Conservation (phyloP, 2,329 filamentous ascomycete genomes). For the Chaetomium sp. region DNA sequence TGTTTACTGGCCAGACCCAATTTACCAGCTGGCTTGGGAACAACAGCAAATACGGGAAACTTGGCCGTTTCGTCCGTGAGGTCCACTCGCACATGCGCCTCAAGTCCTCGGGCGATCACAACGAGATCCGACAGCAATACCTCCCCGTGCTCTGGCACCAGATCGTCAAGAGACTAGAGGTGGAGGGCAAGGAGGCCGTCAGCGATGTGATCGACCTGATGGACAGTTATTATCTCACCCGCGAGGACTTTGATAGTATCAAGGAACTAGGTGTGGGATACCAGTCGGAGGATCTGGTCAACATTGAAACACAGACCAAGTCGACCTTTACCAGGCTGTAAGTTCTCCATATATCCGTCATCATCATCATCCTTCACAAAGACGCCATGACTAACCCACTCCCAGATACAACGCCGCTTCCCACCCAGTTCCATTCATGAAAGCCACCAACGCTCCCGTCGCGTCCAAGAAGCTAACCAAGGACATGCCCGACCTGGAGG, state of each 20-base stretch:
- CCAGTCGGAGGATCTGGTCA: conserved; percentile 68
- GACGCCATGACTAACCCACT: conserved; percentile 1
- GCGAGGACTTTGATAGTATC: conserved; percentile 90
- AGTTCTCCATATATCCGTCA: conserved; percentile 33
- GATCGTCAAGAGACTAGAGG: conserved; percentile 65
- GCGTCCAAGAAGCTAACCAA: conserved; percentile 64
- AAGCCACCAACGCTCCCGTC: conserved; percentile 63
- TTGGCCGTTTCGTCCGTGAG: conserved; percentile 79
- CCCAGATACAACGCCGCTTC: conserved; percentile 74
- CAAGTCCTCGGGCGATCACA: conserved; percentile 78
- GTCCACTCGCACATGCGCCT: conserved; percentile 97
- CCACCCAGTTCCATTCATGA: conserved; percentile 94
- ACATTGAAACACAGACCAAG: conserved; percentile 81
- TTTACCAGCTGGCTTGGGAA: conserved; percentile 95
- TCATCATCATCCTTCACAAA: background rate
- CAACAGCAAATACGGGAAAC: conserved; percentile 77
- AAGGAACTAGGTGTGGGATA: conserved; percentile 84
- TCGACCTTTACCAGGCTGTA: conserved; percentile 81
- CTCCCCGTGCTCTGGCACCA: conserved; percentile 81
- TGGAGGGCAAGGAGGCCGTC: conserved; percentile 75
- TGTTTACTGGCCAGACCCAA: conserved; percentile 59
- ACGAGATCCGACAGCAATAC: conserved; percentile 93
- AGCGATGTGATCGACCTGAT: conserved; percentile 84
- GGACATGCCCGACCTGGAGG: conserved; percentile 88
- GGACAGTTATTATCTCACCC: conserved; percentile 94